Conservation (phyloP, 768 basidiomycete genomes). For the Rhodotorula sphaerocarpa region DNA sequence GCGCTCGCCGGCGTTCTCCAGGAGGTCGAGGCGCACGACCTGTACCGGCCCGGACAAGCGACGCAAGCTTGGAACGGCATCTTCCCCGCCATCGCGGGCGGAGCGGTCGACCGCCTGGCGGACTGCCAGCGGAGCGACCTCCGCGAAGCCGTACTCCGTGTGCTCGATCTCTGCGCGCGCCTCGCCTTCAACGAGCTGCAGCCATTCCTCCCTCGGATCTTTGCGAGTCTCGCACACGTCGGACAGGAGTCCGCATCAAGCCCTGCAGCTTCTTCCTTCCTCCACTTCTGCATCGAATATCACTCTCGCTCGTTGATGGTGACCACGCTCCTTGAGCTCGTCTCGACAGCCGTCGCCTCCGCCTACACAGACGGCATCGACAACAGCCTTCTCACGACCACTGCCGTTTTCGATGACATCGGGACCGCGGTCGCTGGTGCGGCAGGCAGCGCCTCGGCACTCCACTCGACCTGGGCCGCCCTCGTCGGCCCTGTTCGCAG, state of each 20-base stretch:
- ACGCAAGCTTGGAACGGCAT: slow-evolving; percentile 18
- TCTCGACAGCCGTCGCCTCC: slow-evolving; percentile 25
- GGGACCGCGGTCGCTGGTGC: neutral
- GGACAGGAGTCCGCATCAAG: fast-evolving
- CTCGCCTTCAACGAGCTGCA: slow-evolving; percentile 14
- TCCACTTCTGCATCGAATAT: slow-evolving; percentile 13
- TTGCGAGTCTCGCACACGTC: slow-evolving; percentile 9
- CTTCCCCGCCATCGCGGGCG: neutral
- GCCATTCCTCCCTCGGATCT: neutral
- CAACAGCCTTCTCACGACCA: slow-evolving; percentile 21
- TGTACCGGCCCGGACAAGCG: slow-evolving; percentile 12
- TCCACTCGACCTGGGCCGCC: slow-evolving; percentile 3
- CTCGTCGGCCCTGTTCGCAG: neutral
- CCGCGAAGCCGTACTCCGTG: slow-evolving; percentile 4
- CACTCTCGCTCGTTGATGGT: slow-evolving; percentile 26
- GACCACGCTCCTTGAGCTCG: slow-evolving; percentile 13
- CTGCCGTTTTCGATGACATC: neutral
- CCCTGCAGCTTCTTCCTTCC: slow-evolving; percentile 1
- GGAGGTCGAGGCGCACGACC: slow-evolving; percentile 20
- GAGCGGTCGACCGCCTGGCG: slow-evolving; percentile 2
- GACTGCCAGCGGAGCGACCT: too few relatives aligned
- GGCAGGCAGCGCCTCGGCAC: neutral
- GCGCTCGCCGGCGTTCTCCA: slow-evolving; percentile 6
- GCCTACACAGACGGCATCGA: neutral
- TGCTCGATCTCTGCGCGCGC: neutral